These are phyloP conservation scores for Infundibulicybe gibba DNA, from an alignment of 768 basidiomycete genomes.

Conservation along the genomic window DNA sequence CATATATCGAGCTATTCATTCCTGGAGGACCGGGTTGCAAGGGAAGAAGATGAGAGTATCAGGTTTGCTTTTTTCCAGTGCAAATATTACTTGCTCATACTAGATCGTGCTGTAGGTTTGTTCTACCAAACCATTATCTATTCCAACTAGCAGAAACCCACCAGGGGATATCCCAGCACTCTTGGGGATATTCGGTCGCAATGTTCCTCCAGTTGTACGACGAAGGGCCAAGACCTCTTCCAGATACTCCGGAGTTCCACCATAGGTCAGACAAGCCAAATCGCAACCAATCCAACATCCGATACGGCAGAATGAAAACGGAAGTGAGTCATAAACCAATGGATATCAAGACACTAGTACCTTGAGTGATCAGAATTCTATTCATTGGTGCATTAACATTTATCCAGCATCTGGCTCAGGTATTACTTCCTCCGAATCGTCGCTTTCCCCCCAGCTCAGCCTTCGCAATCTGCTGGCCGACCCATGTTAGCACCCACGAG, in stretches of 20 bases:
- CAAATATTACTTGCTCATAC: conserved; percentile 2
- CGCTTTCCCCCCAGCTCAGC: neutral
- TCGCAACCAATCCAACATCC: neutral
- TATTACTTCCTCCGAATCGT: neutral
- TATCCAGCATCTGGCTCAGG: no score
- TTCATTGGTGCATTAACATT: no score
- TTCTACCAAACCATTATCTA: conserved; percentile 71
- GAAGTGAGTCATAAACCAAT: neutral
- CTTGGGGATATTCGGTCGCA: conserved; percentile 48
- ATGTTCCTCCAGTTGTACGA: conserved; percentile 61
- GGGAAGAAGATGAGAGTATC: conserved; percentile 85
- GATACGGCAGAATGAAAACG: neutral
- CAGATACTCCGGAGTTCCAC: conserved; percentile 54
- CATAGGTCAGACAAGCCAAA: conserved; percentile 21
- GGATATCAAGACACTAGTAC: no score
- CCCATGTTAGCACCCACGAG: no score
- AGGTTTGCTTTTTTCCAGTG: conserved; percentile 40
- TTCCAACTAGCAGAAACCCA: conserved; percentile 71
- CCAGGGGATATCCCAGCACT: conserved; percentile 65
- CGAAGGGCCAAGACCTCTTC: conserved; percentile 61
- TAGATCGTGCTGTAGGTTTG: conserved; percentile 46
- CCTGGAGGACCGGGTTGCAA: conserved; percentile 80
- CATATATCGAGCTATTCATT: conserved; percentile 71
- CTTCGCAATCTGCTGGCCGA: neutral
- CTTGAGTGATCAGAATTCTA: no score